Evolutionary conservation across 2,329 filamentous ascomycete species (phyloP).

Genomic region (Trichoderma atrobrunneum): DNA sequence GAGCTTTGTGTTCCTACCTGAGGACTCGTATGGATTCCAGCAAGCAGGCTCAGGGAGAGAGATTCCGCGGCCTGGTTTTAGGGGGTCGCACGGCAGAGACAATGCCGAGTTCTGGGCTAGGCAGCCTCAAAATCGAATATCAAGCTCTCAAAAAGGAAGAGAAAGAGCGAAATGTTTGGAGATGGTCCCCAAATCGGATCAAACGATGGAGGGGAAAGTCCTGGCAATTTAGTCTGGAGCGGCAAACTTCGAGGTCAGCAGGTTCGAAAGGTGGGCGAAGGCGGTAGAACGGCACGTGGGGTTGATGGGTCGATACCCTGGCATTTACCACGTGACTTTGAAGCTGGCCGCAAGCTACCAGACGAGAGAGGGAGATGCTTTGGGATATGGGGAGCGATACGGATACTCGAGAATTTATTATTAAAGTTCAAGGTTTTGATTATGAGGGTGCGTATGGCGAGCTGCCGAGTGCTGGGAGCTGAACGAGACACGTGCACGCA

Average conservation of each 20-base stretch:
- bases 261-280: constrained; percentile 19
- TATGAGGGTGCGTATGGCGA: not conserved
- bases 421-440: not conserved
- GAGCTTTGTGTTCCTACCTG: constrained; percentile 16
- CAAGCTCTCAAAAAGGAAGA: not conserved
- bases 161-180: not conserved
- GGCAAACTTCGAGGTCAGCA: constrained; percentile 16
- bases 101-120: not conserved
- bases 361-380: not conserved
- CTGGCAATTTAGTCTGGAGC: constrained; percentile 5
- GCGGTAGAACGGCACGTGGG: constrained; percentile 20
- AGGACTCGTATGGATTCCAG: not conserved
- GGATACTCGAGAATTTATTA: not conserved
- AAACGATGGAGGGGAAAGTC: constrained; percentile 5
- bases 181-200: not conserved
- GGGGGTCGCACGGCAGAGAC: not conserved
- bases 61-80: not conserved
- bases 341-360: not conserved
- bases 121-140: not conserved
- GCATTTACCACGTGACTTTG: constrained; percentile 15
- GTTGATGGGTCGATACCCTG: constrained; percentile 16
- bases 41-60: constrained; percentile 1
- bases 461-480: not conserved
- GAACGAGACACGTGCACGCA: not conserved
- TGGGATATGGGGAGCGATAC: not conserved